A percentile compares a stretch with the other conserved stretches of the same genome.
Conservation (phyloP, 768 basidiomycete genomes). For the Kwoniella heveanensis region DNA sequence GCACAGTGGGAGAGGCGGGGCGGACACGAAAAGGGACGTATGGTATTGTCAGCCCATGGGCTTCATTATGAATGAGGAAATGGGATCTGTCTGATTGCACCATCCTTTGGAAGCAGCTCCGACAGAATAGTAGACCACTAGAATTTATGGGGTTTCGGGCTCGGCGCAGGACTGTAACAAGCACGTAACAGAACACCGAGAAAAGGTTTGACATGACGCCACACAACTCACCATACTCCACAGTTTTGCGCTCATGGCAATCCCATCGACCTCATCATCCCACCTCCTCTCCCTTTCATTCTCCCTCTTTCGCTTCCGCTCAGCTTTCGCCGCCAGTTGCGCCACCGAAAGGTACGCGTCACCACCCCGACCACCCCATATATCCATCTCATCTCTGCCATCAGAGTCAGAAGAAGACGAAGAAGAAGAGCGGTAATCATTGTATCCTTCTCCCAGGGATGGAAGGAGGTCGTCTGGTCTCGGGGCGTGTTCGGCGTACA, state of each 20-base stretch:
- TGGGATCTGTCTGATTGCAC: no score
- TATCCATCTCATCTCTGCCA: constrained; percentile 38
- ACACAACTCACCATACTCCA: constrained; percentile 77
- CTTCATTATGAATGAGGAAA: no score
- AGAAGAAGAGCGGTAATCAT: not conserved
- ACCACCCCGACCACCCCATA: no score
- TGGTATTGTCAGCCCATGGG: no score
- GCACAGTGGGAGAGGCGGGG: no score
- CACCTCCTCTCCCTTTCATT: constrained; percentile 79
- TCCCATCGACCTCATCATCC: constrained; percentile 74
- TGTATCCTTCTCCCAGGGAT: constrained; percentile 59
- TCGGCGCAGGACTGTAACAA: no score
- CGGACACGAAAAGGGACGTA: no score
- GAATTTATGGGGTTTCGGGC: no score
- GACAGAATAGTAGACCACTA: no score
- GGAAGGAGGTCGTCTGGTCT: constrained; percentile 70
- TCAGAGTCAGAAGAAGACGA: constrained; percentile 62
- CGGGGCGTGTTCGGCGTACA: constrained; percentile 57
- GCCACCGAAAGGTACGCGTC: constrained; percentile 64
- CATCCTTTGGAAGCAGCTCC: not conserved
- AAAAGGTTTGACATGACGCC: not conserved
- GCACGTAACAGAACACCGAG: no score
- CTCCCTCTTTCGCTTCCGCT: constrained; percentile 72
- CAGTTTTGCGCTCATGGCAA: constrained; percentile 64
- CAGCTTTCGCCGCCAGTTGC: constrained; percentile 68